These are phyloP conservation scores for Puccinia coronata DNA, from an alignment of 1,284 basidiomycete genomes.

Conservation along the genomic window DNA sequence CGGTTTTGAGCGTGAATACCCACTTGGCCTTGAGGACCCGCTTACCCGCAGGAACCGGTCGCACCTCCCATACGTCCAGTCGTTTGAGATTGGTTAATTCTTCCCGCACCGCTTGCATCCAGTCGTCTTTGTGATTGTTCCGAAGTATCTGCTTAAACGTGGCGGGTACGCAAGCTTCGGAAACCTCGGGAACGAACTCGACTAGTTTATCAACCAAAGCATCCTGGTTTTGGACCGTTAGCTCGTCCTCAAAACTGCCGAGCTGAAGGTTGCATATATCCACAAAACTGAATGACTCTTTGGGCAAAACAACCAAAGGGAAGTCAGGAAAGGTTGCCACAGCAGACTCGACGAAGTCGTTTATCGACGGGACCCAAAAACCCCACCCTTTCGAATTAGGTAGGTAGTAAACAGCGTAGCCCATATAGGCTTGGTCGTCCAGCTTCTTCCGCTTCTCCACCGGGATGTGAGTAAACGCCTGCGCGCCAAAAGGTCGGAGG, in stretches of 20 bases:
- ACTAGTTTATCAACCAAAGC: background rate
- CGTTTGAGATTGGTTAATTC: background rate
- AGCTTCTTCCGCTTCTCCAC: constrained; percentile 18
- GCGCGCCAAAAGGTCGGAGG: background rate
- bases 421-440: background rate
- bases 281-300: background rate
- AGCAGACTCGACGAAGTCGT: background rate
- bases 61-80: constrained; percentile 4
- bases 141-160: background rate
- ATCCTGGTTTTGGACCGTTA: background rate
- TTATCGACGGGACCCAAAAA: constrained; percentile 8
- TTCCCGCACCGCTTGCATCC: background rate
- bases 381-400: constrained; percentile 7
- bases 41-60: background rate
- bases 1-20: background rate
- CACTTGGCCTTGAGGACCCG: background rate
- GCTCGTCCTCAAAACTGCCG: background rate
- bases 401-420: background rate
- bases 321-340: background rate
- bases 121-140: background rate
- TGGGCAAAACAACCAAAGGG: background rate
- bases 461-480: constrained; percentile 17
- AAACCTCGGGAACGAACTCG: no score
- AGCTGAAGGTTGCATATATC: background rate
- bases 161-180: background rate